Evolutionary conservation across 1,284 basidiomycete genomes (phyloP).

Genomic region (Pholiota adiposa): DNA sequence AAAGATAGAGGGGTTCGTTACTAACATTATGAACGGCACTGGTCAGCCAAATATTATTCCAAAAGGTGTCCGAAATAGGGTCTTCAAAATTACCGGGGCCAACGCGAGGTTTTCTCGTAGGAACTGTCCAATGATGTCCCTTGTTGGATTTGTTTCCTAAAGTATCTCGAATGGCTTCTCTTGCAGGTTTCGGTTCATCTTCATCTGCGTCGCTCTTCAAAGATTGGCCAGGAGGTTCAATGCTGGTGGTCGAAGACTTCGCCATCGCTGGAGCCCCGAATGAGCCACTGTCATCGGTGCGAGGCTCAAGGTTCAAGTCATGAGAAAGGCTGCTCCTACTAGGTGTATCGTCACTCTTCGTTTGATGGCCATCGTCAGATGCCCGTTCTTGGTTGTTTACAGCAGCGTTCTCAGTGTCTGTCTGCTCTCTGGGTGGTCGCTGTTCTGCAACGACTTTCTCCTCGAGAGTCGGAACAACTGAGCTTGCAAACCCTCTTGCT

Average conservation of each 20-base stretch:
- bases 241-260: slow-evolving; percentile 43
- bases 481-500: slow-evolving; percentile 62
- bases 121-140: slow-evolving; percentile 59
- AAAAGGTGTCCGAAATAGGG: slow-evolving; percentile 84
- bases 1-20: slow-evolving; percentile 19
- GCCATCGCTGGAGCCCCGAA: slow-evolving; percentile 62
- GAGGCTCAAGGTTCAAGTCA: slow-evolving; percentile 35
- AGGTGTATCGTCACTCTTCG: not conserved
- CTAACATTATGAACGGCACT: slow-evolving; percentile 84
- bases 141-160: slow-evolving; percentile 55
- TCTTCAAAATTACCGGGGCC: slow-evolving; percentile 85
- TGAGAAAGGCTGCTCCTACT: slow-evolving; percentile 1
- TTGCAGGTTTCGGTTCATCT: slow-evolving; percentile 54
- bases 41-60: slow-evolving; percentile 88
- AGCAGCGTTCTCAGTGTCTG: slow-evolving; percentile 20
- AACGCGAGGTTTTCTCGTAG: slow-evolving; percentile 70
- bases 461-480: slow-evolving; percentile 74
- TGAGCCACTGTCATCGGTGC: slow-evolving; percentile 44
- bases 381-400: slow-evolving; percentile 16
- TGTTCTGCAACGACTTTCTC: slow-evolving; percentile 60
- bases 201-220: slow-evolving; percentile 51
- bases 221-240: slow-evolving; percentile 48
- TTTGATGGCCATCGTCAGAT: slow-evolving; percentile 11
- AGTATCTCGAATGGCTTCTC: slow-evolving; percentile 58
- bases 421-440: slow-evolving; percentile 36